These are phyloP conservation scores for Saprolegnia parasitica DNA, from an alignment of 352 stramenopile species.

Conservation along the genomic window DNA sequence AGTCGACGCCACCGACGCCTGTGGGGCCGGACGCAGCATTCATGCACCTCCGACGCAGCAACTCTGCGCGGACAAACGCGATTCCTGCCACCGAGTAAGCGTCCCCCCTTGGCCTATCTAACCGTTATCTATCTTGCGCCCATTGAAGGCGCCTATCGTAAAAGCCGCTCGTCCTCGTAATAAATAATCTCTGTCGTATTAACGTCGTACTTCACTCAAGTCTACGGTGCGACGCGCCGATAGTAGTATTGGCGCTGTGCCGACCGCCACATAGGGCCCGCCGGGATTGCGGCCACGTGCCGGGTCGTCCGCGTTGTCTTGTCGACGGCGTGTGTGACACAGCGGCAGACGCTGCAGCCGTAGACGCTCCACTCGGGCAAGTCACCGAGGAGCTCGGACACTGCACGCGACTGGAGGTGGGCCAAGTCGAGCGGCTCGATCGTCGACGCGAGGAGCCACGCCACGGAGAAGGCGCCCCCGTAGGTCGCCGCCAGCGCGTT, in stretches of 20 bases:
- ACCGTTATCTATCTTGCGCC: too few relatives aligned
- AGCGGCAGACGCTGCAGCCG: neutral
- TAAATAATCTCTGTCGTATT: neutral
- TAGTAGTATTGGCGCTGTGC: neutral
- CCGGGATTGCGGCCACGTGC: neutral
- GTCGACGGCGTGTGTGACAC: neutral
- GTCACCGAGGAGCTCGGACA: neutral
- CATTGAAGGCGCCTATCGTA: too few relatives aligned
- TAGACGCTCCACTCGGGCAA: slow-evolving; percentile 15
- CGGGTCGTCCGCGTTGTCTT: neutral
- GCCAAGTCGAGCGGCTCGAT: neutral
- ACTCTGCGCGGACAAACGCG: neutral
- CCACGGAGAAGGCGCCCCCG: neutral
- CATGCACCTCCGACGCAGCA: neutral
- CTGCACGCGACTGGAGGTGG: neutral
- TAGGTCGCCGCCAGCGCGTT: neutral
- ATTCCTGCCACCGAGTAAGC: neutral
- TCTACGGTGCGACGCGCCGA: neutral
- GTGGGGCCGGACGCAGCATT: neutral
- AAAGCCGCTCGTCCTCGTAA: neutral
- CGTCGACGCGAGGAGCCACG: neutral
- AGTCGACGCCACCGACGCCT: slow-evolving; percentile 10
- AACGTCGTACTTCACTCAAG: too few relatives aligned
- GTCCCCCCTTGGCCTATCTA: neutral
- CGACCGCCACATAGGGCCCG: neutral